Base-by-base conservation (phyloP, 768 basidiomycete species). In the Suillus sp. region DNA sequence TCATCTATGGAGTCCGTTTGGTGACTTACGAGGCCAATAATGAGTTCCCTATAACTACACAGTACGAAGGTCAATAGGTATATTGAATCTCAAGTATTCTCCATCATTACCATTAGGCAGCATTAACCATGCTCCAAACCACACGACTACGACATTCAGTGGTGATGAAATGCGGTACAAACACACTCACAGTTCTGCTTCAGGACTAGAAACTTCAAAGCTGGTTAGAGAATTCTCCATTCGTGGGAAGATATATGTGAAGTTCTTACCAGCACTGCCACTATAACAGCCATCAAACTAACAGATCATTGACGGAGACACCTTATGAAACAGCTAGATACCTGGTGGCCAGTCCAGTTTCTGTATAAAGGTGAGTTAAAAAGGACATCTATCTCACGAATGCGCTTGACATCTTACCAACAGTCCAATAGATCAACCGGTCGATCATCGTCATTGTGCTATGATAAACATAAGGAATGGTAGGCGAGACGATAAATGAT, bases 51-150 rank as follows among this genome's bases (percentile, higher is more conserved):
- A 53, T 0, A 13, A 53, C 51, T 53, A 10, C 4, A 53, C 4
- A 2, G 32, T 34, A 53, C 1, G 51, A 0, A 2, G 4, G 20
- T 53, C 51, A 53, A 10, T 53, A 47, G 6, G 11, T 47, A 20
- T 51, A 30, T n/a, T 34, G 9, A n/a, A 32, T 13, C n/a, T 32
- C 10, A 13, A 32, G 20, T 13, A 53, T 53, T 32, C 10, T 11
- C 32, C 30, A 30, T 51, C 50, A 20, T 53, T 53, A 53, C 51
- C 51, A 13, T 53, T 53, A 5, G 30, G 51, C 18, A 18, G n/a
- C 11, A 53, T 34, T 18, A 32, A 53, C 30, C 18, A 53, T 53
- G 20, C 51, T 53, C 51, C 51, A 32, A 53, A 30, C 51, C 51
- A 53, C 27, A 53, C 32, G 2, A n/a, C 53, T 54, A 1, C 30